Percentiles rank a stretch among this genome's conserved stretches.
phyloP scores from a whole-genome alignment of 169 alveolate species.

The Plasmodium blacklocki region DNA sequence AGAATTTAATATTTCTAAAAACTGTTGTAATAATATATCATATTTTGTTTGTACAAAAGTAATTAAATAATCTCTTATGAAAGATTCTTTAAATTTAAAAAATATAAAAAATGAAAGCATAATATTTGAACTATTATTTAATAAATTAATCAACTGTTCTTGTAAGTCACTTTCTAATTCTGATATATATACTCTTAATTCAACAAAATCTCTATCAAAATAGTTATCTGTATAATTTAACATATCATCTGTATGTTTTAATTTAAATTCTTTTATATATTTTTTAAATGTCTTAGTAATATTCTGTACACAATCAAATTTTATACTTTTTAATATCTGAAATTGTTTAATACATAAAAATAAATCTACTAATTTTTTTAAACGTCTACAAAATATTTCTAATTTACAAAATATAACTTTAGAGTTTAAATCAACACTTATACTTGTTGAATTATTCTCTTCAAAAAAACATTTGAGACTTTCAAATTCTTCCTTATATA shows the following conservation, averaged over 20 bases:
- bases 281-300: conserved; percentile 91
- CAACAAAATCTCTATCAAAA: conserved; percentile 97
- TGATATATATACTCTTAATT: conserved; percentile 95
- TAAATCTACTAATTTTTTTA: conserved; percentile 94
- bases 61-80: conserved; percentile 58
- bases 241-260: conserved; percentile 88
- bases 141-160: conserved; percentile 87
- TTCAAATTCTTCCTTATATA: conserved; percentile 93
- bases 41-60: conserved; percentile 47
- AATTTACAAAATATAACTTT: conserved; percentile 96
- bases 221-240: conserved; percentile 94
- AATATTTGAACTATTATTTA: conserved; percentile 92
- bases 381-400: conserved; percentile 96
- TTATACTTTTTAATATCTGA: conserved; percentile 92
- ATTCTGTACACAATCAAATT: conserved; percentile 94
- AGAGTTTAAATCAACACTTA: conserved; percentile 95
- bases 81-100: conserved; percentile 58
- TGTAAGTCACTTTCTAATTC: conserved; percentile 83
- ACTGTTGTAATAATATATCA: conserved; percentile 40
- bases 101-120: conserved; percentile 85
- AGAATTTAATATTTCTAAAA: conserved; percentile 63
- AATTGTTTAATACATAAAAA: conserved; percentile 96
- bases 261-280: conserved; percentile 83
- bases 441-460: conserved; percentile 94
- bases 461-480: conserved; percentile 92